Evolutionary conservation across 306 rosid species (phyloP), one percentile per base, ranked within the genome.

Genomic region (Trifolium repens): DNA sequence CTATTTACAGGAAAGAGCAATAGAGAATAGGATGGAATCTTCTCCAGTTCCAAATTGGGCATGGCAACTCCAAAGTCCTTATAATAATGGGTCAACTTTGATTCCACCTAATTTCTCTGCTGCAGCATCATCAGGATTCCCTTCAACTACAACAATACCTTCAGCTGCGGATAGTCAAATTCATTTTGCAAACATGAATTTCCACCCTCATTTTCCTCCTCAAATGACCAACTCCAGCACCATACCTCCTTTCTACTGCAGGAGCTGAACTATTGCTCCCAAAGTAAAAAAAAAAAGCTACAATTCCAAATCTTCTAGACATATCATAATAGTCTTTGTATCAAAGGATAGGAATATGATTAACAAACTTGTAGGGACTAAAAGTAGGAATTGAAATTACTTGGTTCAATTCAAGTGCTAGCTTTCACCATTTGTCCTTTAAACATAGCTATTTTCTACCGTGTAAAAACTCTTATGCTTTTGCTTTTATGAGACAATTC

Each of bases 101-200:
- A 27, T 77, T 74, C 89, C 91, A 52, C 83, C 84, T 70, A 58
- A 58, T 58, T 86, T 91, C 89, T 87, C 93, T 85, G 81, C 91
- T 86, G 96, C 98, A 91, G 98, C 98, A 94, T 94, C 98, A 94
- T 94, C 98, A 91, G 97, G 98, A 94, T 94, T 94, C 98, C 93
- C 97, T 67, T 80, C 91, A 72, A 27, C 89, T 47, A 42, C 73
- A 46, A 59, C 70, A 16, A 50, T 77, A 24, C 81, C 88, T 26
- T 65, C 98, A 59, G 83, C 92, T 75, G 90, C 89, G 77, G 89
- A 74, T 70, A 78, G 80, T 83, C 91, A 85, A 74, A 79, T 69
- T 79, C 88, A 82, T 74, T 85, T 83, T 63, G 87, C 91, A 54
- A 78, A 86, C 75, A 72, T 70, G 49, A 42, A 79, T 75, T 58